Percentiles rank a stretch among this genome's conserved stretches.
phyloP scores from a whole-genome alignment of 352 stramenopile genomes.

The Globisporangium radiosum region DNA sequence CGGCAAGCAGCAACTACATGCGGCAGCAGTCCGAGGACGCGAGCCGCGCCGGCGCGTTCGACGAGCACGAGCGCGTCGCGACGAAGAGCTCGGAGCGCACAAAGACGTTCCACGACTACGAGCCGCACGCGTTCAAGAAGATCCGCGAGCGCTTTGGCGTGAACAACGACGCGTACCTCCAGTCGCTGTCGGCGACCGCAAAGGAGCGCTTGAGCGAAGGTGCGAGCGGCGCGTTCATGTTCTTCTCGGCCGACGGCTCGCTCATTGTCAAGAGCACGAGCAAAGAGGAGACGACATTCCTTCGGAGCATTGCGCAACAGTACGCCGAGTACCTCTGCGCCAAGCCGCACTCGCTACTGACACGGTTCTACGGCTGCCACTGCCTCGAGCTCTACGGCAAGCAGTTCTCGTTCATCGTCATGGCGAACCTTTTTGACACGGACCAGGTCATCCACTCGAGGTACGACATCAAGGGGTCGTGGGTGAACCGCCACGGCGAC shows the following conservation, averaged over 20 bases:
- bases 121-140: conserved; percentile 83
- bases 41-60: conserved; percentile 36
- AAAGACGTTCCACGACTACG: conserved; percentile 87
- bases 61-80: conserved; percentile 63
- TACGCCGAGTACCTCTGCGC: conserved; percentile 85
- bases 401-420: conserved; percentile 90
- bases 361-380: conserved; percentile 89
- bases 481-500: conserved; percentile 81
- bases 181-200: conserved; percentile 75
- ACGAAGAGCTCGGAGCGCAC: conserved; percentile 67
- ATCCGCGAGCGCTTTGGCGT: conserved; percentile 85
- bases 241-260: conserved; percentile 83
- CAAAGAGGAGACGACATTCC: conserved; percentile 80
- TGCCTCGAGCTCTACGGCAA: conserved; percentile 88
- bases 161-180: conserved; percentile 77
- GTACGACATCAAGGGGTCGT: conserved; percentile 90
- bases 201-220: conserved; percentile 88
- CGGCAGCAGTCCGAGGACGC: conserved; percentile 44
- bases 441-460: conserved; percentile 81
- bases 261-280: conserved; percentile 90
- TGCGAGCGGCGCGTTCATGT: conserved; percentile 89
- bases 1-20: conserved; percentile 29
- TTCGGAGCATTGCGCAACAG: conserved; percentile 81
- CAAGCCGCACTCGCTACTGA: conserved; percentile 81
- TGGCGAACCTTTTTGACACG: conserved; percentile 90